Conservation (phyloP, 768 basidiomycete species). For the Astraeus odoratus region DNA sequence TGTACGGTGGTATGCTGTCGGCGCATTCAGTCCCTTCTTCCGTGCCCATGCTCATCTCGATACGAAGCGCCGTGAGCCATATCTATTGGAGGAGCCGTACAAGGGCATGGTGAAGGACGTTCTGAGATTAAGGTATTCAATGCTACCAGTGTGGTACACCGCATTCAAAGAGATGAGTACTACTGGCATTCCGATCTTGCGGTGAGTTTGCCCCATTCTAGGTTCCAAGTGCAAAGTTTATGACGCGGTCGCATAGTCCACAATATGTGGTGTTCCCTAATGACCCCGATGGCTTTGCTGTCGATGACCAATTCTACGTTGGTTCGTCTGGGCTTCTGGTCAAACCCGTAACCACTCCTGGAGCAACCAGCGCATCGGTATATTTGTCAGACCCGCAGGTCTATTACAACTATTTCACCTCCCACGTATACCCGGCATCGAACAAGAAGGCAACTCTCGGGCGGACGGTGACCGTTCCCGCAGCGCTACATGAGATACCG, state of each 20-base stretch:
- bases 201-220: slow-evolving; percentile 42
- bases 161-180: slow-evolving; percentile 86
- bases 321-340: slow-evolving; percentile 84
- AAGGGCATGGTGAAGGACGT: slow-evolving; percentile 75
- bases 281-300: slow-evolving; percentile 74
- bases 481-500: slow-evolving; percentile 75
- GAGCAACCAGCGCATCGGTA: slow-evolving; percentile 58
- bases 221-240: neutral
- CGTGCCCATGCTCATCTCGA: slow-evolving; percentile 97
- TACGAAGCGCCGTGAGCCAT: slow-evolving; percentile 95
- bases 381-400: slow-evolving; percentile 89
- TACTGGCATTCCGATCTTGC: slow-evolving; percentile 74
- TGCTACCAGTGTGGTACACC: slow-evolving; percentile 96
- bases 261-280: slow-evolving; percentile 93
- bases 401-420: slow-evolving; percentile 91
- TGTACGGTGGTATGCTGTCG: slow-evolving; percentile 95
- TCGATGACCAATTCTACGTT: slow-evolving; percentile 94
- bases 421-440: slow-evolving; percentile 58
- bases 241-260: slow-evolving; percentile 51
- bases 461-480: slow-evolving; percentile 66
- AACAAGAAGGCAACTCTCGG: slow-evolving; percentile 33
- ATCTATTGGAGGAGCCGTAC: slow-evolving; percentile 84
- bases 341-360: slow-evolving; percentile 81
- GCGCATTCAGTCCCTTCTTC: slow-evolving; percentile 95
- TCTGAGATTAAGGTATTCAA: slow-evolving; percentile 73